These are phyloP conservation scores for Paecilomyces variotii DNA, from an alignment of 2,329 filamentous ascomycete genomes.

Conservation along the genomic window DNA sequence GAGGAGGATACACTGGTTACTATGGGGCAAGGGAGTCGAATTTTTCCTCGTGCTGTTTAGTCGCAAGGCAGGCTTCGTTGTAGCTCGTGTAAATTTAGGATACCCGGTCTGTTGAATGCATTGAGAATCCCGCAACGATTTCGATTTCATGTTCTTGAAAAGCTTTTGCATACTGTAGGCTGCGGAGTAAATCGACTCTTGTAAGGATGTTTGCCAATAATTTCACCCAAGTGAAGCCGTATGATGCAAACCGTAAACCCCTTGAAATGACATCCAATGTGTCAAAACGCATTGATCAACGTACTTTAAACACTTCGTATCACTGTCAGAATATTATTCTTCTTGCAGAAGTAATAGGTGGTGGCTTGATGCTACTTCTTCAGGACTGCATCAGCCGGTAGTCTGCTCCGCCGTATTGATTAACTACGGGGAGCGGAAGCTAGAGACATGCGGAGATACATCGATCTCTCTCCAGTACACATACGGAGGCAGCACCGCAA, in stretches of 20 bases:
- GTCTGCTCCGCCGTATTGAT: slow-evolving; percentile 8
- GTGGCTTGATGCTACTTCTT: background rate
- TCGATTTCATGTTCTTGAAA: background rate
- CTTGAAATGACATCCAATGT: no score
- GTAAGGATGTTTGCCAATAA: no score
- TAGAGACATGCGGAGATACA: background rate
- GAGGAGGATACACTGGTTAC: no score
- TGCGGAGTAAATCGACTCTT: background rate
- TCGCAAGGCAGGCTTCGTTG: background rate
- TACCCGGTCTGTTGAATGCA: background rate
- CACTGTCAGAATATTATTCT: no score
- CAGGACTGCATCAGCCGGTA: slow-evolving; percentile 3
- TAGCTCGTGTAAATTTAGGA: background rate
- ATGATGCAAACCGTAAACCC: no score
- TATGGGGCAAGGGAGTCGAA: background rate
- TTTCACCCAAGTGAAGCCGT: no score
- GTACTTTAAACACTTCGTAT: no score
- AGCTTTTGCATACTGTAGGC: background rate
- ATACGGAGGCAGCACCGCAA: background rate
- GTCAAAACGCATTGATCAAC: no score
- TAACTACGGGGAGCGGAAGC: background rate
- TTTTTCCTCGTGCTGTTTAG: background rate
- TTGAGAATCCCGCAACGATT: background rate
- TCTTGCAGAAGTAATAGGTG: no score
- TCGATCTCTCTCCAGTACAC: background rate